Evolutionary conservation across 345 rosid species (phyloP).

Genomic region (Eucalyptus coolabah): DNA sequence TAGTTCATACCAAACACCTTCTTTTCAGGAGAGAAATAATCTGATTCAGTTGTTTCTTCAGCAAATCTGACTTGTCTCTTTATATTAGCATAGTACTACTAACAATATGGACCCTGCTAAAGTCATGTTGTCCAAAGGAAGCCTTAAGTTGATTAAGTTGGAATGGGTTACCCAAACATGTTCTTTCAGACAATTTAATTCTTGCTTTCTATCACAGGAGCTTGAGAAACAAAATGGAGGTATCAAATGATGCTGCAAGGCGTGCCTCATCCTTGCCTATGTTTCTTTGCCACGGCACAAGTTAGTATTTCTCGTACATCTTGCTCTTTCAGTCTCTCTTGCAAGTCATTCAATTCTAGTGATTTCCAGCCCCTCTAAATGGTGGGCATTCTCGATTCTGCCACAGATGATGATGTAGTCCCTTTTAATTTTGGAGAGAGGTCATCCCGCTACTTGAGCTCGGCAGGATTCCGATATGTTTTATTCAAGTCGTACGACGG

Average conservation of each 20-base stretch:
- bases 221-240: slow-evolving; percentile 23
- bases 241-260: slow-evolving; percentile 24
- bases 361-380: background rate
- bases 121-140: background rate
- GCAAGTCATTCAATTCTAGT: background rate
- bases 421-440: slow-evolving; percentile 1
- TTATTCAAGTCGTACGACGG: slow-evolving; percentile 5
- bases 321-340: background rate
- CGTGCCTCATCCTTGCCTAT: slow-evolving; percentile 37
- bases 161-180: background rate
- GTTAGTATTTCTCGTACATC: background rate
- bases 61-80: background rate
- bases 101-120: background rate
- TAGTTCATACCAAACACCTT: background rate
- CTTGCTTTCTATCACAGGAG: slow-evolving; percentile 6
- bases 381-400: background rate
- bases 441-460: background rate
- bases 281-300: slow-evolving; percentile 26
- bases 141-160: background rate
- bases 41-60: background rate
- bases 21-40: background rate
- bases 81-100: background rate
- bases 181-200: background rate
- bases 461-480: slow-evolving; percentile 1
- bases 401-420: slow-evolving; percentile 11